phyloP scores from a whole-genome alignment of 2,329 filamentous ascomycete species.

The Microdochium nivale region DNA sequence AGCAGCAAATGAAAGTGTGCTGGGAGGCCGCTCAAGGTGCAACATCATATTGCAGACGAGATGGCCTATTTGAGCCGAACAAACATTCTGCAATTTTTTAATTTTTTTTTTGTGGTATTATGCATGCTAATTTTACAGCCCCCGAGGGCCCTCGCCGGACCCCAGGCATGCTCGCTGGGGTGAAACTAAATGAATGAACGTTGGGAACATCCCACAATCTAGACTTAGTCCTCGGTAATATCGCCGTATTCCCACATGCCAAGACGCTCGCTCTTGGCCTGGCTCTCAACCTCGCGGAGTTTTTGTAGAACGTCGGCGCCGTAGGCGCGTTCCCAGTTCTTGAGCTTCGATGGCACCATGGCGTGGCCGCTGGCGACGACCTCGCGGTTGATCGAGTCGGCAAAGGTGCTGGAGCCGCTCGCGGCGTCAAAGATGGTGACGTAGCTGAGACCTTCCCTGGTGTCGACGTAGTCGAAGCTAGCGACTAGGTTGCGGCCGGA shows the following conservation, averaged over 20 bases:
- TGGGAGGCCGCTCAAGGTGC: no score
- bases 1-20: no score
- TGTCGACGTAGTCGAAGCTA: constrained; percentile 77
- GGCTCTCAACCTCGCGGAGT: constrained; percentile 63
- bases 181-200: no score
- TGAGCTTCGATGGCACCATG: constrained; percentile 87
- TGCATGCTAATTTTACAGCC: not conserved
- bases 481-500: constrained; percentile 74
- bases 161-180: no score
- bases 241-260: constrained; percentile 99
- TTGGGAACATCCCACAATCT: no score
- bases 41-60: no score
- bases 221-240: constrained; percentile 73
- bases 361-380: constrained; percentile 75
- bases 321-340: constrained; percentile 73
- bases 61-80: no score
- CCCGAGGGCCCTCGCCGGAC: no score
- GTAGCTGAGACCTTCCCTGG: constrained; percentile 72
- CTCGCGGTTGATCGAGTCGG: constrained; percentile 84
- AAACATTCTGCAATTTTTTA: not conserved
- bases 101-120: not conserved
- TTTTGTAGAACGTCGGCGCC: constrained; percentile 64
- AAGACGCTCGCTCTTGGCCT: constrained; percentile 70
- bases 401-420: constrained; percentile 38
- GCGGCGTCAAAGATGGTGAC: constrained; percentile 79